A percentile compares a stretch with the other conserved stretches of the same genome.
Conservation (phyloP, 2,329 filamentous ascomycete species). For the Fusarium circinatum region DNA sequence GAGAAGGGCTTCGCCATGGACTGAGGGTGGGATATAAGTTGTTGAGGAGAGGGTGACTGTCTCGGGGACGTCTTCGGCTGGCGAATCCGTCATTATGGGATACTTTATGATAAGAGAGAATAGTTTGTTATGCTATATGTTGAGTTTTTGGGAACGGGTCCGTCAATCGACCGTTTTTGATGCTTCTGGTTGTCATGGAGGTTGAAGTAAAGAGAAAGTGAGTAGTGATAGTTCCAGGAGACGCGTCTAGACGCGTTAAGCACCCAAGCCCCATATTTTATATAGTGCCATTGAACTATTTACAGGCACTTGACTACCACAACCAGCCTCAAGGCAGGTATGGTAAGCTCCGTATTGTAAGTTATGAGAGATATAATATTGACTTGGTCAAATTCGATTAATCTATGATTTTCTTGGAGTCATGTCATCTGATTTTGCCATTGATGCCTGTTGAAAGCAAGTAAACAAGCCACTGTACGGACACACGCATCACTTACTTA, state of each 20-base stretch:
- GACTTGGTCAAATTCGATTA: background rate
- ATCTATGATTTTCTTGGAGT: background rate
- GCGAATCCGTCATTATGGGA: constrained; percentile 53
- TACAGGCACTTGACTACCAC: background rate
- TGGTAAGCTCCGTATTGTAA: background rate
- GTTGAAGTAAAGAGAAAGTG: background rate
- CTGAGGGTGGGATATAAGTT: constrained; percentile 75
- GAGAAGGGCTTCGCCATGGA: constrained; percentile 67
- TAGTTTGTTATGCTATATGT: background rate
- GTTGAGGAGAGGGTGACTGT: constrained; percentile 18
- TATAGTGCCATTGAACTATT: background rate
- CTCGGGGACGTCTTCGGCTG: constrained; percentile 47
- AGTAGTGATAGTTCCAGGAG: constrained; percentile 5
- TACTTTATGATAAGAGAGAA: background rate
- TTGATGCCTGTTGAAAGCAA: background rate
- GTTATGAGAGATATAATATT: background rate
- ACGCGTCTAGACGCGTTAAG: constrained; percentile 39
- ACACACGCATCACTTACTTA: background rate
- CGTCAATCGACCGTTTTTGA: background rate
- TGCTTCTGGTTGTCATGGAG: background rate
- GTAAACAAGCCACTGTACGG: background rate
- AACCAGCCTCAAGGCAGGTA: background rate
- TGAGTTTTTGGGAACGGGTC: background rate
- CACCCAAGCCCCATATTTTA: constrained; percentile 15
- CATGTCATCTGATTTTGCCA: background rate